Conservation (phyloP, 352 stramenopile genomes). For the Globisporangium echinulatum region DNA sequence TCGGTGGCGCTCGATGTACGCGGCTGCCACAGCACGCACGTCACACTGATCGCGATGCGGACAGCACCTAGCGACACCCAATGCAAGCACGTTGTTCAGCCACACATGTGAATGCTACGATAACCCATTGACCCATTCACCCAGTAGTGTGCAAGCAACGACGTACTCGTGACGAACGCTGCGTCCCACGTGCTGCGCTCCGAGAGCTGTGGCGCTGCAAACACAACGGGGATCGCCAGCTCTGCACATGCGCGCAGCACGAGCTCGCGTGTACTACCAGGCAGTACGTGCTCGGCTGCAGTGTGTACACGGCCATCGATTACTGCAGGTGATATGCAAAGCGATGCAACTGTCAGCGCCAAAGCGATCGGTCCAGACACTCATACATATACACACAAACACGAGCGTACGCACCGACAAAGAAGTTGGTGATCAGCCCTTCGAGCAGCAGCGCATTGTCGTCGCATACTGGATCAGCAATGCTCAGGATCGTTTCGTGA, state of each 20-base stretch:
- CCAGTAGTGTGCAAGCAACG: neutral
- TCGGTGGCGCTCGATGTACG: neutral
- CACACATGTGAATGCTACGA: too few species aligned
- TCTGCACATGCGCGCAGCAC: constrained; percentile 53
- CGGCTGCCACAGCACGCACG: constrained; percentile 7
- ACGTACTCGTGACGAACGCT: constrained; percentile 73
- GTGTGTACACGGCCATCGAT: constrained; percentile 43
- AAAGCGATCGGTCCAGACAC: too few species aligned
- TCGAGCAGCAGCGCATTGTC: constrained; percentile 46
- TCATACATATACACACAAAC: constrained; percentile 4
- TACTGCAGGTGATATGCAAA: constrained; percentile 16
- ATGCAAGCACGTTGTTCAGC: neutral
- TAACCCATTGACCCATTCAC: too few species aligned
- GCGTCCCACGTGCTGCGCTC: constrained; percentile 48
- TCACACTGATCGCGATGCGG: constrained; percentile 12
- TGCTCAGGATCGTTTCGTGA: constrained; percentile 56
- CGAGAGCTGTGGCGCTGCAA: constrained; percentile 44
- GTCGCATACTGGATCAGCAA: neutral
- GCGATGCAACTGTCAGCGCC: too few species aligned
- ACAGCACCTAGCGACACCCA: constrained; percentile 8
- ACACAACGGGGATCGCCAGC: constrained; percentile 48
- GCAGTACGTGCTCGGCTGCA: constrained; percentile 32
- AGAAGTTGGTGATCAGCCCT: constrained; percentile 78
- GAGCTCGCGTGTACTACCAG: constrained; percentile 53
- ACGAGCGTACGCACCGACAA: constrained; percentile 36